These are phyloP conservation scores for Eucalyptus virginea DNA, from an alignment of 345 rosid genomes.

Conservation along the genomic window DNA sequence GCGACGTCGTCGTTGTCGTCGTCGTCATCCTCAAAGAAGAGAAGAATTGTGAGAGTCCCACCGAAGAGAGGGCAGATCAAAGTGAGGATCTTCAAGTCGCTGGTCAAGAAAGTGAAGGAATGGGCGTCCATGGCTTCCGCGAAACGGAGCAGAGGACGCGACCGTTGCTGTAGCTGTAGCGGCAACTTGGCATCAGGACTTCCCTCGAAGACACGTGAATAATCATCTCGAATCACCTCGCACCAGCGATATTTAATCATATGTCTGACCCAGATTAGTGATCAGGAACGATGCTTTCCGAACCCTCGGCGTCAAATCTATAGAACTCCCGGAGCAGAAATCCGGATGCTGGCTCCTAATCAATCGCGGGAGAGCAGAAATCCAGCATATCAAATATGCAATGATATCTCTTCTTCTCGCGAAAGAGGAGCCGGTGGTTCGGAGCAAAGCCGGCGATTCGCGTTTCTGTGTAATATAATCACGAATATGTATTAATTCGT, in stretches of 20 bases:
- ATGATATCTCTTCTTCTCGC: not conserved
- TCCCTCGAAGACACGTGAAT: not conserved
- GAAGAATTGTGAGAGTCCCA: not conserved
- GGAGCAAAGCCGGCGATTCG: not conserved
- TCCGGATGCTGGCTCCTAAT: not conserved
- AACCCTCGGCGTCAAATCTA: not conserved
- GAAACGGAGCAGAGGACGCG: not conserved
- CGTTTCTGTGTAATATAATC: not conserved
- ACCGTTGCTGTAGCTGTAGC: not conserved
- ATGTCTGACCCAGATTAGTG: not conserved
- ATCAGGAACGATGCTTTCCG: not conserved
- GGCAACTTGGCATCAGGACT: not conserved
- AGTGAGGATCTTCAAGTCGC: not conserved
- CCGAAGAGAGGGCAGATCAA: not conserved
- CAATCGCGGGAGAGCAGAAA: not conserved
- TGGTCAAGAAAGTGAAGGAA: not conserved
- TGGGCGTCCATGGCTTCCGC: not conserved
- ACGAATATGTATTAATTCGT: not conserved
- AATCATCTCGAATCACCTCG: not conserved
- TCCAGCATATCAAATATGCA: not conserved
- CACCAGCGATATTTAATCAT: not conserved
- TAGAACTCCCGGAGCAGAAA: not conserved
- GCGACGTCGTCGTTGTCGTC: accelerated
- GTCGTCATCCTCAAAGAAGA: not conserved
- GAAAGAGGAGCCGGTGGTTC: not conserved